These are phyloP conservation scores for Paradendryphiella salina DNA, from an alignment of 2,329 filamentous ascomycete species.

Conservation along the genomic window DNA sequence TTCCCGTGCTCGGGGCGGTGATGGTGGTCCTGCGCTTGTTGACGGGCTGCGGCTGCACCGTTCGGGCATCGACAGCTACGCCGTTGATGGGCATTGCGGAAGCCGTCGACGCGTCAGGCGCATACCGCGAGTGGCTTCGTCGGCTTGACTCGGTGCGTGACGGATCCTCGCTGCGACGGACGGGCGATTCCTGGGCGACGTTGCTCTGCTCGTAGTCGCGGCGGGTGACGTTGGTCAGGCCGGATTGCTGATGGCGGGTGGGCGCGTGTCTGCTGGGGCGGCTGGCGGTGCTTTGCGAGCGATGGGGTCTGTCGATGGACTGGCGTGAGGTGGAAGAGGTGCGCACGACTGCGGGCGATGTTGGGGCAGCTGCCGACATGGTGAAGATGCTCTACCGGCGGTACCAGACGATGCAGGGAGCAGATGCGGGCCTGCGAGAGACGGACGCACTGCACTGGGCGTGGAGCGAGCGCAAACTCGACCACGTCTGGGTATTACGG, in stretches of 20 bases:
- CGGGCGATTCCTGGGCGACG: conserved; percentile 59
- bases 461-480: conserved; percentile 18
- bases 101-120: conserved; percentile 49
- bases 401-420: conserved; percentile 28
- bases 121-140: conserved; percentile 52
- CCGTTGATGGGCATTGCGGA: conserved; percentile 46
- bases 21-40: conserved; percentile 72
- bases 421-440: conserved; percentile 21
- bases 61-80: conserved; percentile 38
- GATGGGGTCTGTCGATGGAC: conserved; percentile 41
- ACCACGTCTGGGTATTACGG: conserved; percentile 19
- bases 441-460: conserved; percentile 27
- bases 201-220: conserved; percentile 75
- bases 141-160: conserved; percentile 61
- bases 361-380: conserved; percentile 46
- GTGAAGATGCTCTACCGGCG: conserved; percentile 23
- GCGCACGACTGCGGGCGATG: conserved; percentile 51
- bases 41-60: conserved; percentile 26
- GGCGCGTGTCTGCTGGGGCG: conserved; percentile 34
- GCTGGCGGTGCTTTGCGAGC: conserved; percentile 43
- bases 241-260: conserved; percentile 47
- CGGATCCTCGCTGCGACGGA: conserved; percentile 65
- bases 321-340: conserved; percentile 38
- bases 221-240: conserved; percentile 60
- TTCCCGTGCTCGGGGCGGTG: conserved; percentile 77